These are phyloP conservation scores for Apiotrichum brassicae DNA, from an alignment of 1,284 basidiomycete genomes.

Conservation along the genomic window DNA sequence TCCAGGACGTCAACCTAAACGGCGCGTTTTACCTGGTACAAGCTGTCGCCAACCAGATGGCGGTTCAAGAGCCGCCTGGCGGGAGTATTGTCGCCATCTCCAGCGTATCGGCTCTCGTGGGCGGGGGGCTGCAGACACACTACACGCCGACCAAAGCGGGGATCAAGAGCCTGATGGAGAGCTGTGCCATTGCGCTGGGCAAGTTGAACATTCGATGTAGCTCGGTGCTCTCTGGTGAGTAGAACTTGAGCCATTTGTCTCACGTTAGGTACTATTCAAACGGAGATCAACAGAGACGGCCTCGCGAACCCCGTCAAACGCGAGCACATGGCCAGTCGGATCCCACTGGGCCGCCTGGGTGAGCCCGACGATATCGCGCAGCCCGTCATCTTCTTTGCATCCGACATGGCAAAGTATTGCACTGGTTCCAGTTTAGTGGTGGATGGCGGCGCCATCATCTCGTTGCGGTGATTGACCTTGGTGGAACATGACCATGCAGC, in stretches of 20 bases:
- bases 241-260: conserved; percentile 34
- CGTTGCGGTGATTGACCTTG: conserved; percentile 71
- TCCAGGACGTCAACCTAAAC: conserved; percentile 68
- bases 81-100: conserved; percentile 70
- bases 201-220: conserved; percentile 66
- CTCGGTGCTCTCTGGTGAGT: conserved; percentile 47
- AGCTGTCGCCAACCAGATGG: conserved; percentile 73
- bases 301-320: conserved; percentile 59
- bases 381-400: conserved; percentile 67
- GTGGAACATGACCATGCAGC: too few species aligned
- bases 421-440: conserved; percentile 54
- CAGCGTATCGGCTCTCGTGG: conserved; percentile 70
- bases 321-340: conserved; percentile 61
- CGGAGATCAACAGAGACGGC: conserved; percentile 69
- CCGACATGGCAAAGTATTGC: conserved; percentile 63
- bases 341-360: conserved; percentile 63
- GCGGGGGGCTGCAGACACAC: conserved; percentile 67
- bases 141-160: conserved; percentile 79
- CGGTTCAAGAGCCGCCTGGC: conserved; percentile 58
- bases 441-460: conserved; percentile 72
- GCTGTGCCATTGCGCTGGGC: conserved; percentile 68
- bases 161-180: conserved; percentile 74
- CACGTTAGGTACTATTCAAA: conserved; percentile 60
- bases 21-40: conserved; percentile 71
- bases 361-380: conserved; percentile 70